These are phyloP conservation scores for Trichoderma guizhouense DNA, from an alignment of 2,329 filamentous ascomycete species.

Conservation along the genomic window DNA sequence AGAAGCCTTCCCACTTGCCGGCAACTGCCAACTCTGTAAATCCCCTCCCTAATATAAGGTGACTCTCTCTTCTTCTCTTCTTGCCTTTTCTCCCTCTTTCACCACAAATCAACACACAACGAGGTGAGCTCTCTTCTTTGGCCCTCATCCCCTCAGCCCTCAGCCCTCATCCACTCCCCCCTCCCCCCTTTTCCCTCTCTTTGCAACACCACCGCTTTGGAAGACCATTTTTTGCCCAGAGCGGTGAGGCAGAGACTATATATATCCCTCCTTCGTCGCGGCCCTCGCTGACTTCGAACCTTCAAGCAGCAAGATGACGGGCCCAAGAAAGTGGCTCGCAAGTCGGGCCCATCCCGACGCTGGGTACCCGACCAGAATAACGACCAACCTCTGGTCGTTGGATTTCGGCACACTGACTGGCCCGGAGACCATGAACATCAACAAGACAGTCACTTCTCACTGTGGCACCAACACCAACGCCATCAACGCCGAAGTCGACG, in stretches of 20 bases:
- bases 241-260: background rate
- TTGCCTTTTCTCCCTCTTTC: background rate
- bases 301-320: background rate
- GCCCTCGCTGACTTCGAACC: background rate
- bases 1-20: slow-evolving; percentile 1
- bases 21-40: background rate
- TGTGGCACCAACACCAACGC: background rate
- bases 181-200: background rate
- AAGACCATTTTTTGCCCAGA: background rate
- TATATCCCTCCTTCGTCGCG: background rate
- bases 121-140: background rate
- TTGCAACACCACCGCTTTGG: background rate
- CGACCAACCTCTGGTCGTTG: slow-evolving; percentile 44
- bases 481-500: slow-evolving; percentile 32
- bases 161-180: too few relatives aligned
- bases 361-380: slow-evolving; percentile 35
- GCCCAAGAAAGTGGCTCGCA: slow-evolving; percentile 5
- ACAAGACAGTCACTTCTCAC: slow-evolving; percentile 40
- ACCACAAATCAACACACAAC: background rate
- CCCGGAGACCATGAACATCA: slow-evolving; percentile 55
- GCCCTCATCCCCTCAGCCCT: background rate
- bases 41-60: background rate
- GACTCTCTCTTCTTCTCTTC: background rate
- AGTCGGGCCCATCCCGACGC: background rate
- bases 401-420: slow-evolving; percentile 60